Evolutionary conservation across 148 eudicot genomes (phyloP).

Genomic region (Agrostemma githago): DNA sequence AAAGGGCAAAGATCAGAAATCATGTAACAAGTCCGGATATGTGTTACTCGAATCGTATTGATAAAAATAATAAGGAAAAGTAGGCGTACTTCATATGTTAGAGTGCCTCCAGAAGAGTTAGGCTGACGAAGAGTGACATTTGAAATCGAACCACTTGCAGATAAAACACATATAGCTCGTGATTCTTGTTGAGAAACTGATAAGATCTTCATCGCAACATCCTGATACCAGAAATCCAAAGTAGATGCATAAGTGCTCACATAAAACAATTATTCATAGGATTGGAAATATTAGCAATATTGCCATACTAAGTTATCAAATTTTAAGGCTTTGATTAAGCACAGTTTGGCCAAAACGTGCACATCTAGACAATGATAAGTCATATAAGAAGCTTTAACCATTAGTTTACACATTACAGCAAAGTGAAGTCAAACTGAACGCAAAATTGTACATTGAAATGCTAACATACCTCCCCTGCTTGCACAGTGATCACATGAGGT

Average conservation of each 20-base stretch:
- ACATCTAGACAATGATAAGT: not conserved
- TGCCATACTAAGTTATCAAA: not conserved
- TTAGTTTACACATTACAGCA: not conserved
- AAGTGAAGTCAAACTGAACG: not conserved
- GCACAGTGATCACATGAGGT: slow-evolving; percentile 81
- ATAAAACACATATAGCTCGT: slow-evolving; percentile 72
- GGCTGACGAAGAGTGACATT: slow-evolving; percentile 90
- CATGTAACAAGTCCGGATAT: not conserved
- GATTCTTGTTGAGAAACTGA: slow-evolving; percentile 90
- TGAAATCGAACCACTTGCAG: slow-evolving; percentile 86
- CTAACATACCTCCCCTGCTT: slow-evolving; percentile 65
- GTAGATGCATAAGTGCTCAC: not conserved
- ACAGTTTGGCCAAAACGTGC: not conserved
- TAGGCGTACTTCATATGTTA: slow-evolving; percentile 75
- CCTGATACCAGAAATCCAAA: slow-evolving; percentile 36
- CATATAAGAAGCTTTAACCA: not conserved
- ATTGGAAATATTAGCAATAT: not conserved
- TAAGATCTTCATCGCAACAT: slow-evolving; percentile 74
- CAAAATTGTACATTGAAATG: not conserved
- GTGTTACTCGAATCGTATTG: not conserved
- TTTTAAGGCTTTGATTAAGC: not conserved
- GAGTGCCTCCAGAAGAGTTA: slow-evolving; percentile 80
- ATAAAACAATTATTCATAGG: not conserved
- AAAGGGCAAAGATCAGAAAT: not conserved
- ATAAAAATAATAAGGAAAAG: not conserved